These are phyloP conservation scores for Blumeriella jaapii DNA, from an alignment of 2,329 filamentous ascomycete species.

Conservation along the genomic window DNA sequence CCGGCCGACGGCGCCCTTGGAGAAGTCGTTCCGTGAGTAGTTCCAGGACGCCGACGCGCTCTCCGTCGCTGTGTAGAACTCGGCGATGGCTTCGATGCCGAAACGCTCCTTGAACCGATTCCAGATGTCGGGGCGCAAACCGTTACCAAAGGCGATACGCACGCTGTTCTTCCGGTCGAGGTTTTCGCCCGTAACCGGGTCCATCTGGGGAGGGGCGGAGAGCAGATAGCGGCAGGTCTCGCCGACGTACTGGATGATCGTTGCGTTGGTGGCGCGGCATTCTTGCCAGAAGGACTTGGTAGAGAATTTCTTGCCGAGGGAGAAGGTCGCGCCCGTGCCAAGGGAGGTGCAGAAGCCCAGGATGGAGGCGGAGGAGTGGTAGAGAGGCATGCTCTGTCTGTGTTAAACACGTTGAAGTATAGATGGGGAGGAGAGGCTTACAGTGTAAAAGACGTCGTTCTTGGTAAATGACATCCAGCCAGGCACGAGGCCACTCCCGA, in stretches of 20 bases:
- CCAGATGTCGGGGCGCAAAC: constrained; percentile 78
- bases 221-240: constrained; percentile 79
- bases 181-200: constrained; percentile 51
- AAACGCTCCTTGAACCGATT: constrained; percentile 73
- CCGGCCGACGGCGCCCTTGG: constrained; percentile 67
- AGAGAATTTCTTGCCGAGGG: constrained; percentile 68
- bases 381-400: constrained; percentile 72
- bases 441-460: constrained; percentile 64
- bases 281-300: constrained; percentile 68
- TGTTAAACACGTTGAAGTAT: not conserved
- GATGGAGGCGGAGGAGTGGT: constrained; percentile 68
- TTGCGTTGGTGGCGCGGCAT: constrained; percentile 57
- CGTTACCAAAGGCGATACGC: constrained; percentile 72
- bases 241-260: constrained; percentile 76
- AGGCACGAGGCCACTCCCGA: constrained; percentile 40
- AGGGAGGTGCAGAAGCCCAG: constrained; percentile 56
- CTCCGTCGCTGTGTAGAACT: constrained; percentile 76
- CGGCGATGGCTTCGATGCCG: constrained; percentile 58
- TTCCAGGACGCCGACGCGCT: constrained; percentile 62
- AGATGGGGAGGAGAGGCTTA: constrained; percentile 29
- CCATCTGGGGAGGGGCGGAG: constrained; percentile 47
- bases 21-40: constrained; percentile 57
- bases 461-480: constrained; percentile 45
- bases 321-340: constrained; percentile 49
- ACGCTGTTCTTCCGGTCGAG: constrained; percentile 64